Percentiles rank a stretch among this genome's conserved stretches.
Evolutionary conservation across 805 yeast genomes (phyloP).

Genomic region (Schwanniomyces yamadae): DNA sequence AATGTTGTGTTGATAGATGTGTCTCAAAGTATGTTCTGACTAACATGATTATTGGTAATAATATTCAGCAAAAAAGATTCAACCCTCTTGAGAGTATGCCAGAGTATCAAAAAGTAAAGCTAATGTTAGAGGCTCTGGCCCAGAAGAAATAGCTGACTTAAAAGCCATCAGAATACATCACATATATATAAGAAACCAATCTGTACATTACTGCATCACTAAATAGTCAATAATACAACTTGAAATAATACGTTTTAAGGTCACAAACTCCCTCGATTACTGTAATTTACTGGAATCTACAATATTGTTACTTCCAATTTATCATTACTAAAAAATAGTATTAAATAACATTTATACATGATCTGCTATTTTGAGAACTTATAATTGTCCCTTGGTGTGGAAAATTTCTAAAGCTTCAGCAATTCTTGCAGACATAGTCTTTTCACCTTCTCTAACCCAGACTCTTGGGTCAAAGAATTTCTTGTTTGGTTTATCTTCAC

Average conservation of each 20-base stretch:
- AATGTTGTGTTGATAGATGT: slow-evolving; percentile 81
- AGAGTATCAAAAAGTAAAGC: slow-evolving; percentile 34
- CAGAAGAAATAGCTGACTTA: no score
- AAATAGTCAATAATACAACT: no score
- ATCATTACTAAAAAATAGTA: slow-evolving; percentile 1
- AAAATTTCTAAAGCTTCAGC: slow-evolving; percentile 79
- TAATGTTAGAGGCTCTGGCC: no score
- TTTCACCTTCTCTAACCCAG: slow-evolving; percentile 99
- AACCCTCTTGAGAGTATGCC: slow-evolving; percentile 45
- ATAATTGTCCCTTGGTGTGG: slow-evolving; percentile 72
- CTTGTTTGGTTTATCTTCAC: slow-evolving; percentile 99
- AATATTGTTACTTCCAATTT: no score
- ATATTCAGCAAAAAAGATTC: slow-evolving; percentile 40
- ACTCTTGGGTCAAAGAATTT: slow-evolving; percentile 99
- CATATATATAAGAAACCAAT: not conserved
- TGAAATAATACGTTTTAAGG: no score
- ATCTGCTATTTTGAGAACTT: no score
- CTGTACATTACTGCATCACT: not conserved
- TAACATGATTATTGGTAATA: slow-evolving; percentile 60
- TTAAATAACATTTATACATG: no score
- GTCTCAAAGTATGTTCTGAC: slow-evolving; percentile 78
- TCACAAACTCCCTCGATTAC: no score
- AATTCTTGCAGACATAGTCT: slow-evolving; percentile 91
- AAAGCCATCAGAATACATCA: no score
- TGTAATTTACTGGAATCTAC: no score